Evolutionary conservation across 2,329 filamentous ascomycete genomes (phyloP).

Genomic region (Intubia oerlemansii): DNA sequence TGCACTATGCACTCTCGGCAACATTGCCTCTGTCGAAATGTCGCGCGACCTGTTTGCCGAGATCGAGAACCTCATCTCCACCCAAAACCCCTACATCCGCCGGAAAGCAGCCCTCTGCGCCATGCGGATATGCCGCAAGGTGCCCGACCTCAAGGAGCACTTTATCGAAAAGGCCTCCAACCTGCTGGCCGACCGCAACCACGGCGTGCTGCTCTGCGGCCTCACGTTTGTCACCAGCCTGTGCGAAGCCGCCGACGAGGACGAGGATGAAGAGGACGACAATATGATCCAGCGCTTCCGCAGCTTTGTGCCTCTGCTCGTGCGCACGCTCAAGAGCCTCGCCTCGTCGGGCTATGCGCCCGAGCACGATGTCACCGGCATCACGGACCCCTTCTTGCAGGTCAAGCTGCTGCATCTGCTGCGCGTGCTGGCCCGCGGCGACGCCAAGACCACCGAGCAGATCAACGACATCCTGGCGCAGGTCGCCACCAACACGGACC

Average conservation of each 20-base stretch:
- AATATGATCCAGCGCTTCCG: conserved; percentile 82
- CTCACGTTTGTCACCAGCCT: conserved; percentile 78
- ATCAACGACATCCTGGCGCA: conserved; percentile 98
- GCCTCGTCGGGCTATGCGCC: conserved; percentile 92
- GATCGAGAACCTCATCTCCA: conserved; percentile 79
- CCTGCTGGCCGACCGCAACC: conserved; percentile 78
- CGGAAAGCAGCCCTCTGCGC: conserved; percentile 95
- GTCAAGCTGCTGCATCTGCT: conserved; percentile 84
- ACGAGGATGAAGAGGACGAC: conserved; percentile 81
- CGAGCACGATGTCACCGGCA: conserved; percentile 94
- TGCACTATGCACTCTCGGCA: conserved; percentile 85
- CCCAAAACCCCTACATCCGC: conserved; percentile 93
- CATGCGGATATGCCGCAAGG: conserved; percentile 96
- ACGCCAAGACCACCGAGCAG: conserved; percentile 75
- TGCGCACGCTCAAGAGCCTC: conserved; percentile 77
- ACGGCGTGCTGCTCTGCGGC: conserved; percentile 83
- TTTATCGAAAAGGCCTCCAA: conserved; percentile 87
- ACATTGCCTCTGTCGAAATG: conserved; percentile 97
- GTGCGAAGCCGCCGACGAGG: conserved; percentile 88
- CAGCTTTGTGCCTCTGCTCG: conserved; percentile 62
- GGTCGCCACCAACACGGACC: conserved; percentile 94
- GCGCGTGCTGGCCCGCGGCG: conserved; percentile 68
- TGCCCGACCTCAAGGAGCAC: conserved; percentile 91
- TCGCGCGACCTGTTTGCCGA: conserved; percentile 91
- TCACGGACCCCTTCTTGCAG: conserved; percentile 93